A percentile compares a stretch with the other conserved stretches of the same genome.
phyloP scores from a whole-genome alignment of 2,329 filamentous ascomycete species.

The Tricladium varicosporioides region DNA sequence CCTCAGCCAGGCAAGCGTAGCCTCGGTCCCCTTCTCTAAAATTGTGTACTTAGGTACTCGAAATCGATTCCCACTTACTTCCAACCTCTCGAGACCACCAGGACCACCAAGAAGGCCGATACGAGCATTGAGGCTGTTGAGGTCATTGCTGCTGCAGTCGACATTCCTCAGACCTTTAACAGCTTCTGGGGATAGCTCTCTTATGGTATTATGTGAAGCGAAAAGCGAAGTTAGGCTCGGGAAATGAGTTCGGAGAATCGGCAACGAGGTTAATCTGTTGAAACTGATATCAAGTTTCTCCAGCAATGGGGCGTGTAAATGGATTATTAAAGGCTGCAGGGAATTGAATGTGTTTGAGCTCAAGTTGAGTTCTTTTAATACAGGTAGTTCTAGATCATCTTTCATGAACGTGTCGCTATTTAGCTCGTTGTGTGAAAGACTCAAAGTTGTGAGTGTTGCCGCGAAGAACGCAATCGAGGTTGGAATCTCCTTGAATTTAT shows the following conservation, averaged over 20 bases:
- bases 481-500: constrained; percentile 70
- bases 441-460: constrained; percentile 67
- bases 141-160: constrained; percentile 82
- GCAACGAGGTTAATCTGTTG: constrained; percentile 75
- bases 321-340: constrained; percentile 61
- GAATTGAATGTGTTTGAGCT: constrained; percentile 71
- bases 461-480: constrained; percentile 68
- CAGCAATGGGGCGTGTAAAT: constrained; percentile 71
- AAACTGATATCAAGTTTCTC: constrained; percentile 77
- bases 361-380: constrained; percentile 74
- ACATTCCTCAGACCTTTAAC: constrained; percentile 73
- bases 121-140: constrained; percentile 75
- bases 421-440: constrained; percentile 73
- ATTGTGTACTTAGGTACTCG: constrained; percentile 82
- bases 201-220: constrained; percentile 76
- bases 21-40: constrained; percentile 83
- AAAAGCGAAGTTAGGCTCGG: constrained; percentile 69
- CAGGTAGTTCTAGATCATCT: constrained; percentile 66
- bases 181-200: constrained; percentile 68
- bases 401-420: constrained; percentile 63
- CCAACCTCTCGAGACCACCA: constrained; percentile 60
- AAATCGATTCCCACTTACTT: constrained; percentile 84
- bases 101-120: constrained; percentile 72
- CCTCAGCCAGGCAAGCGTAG: constrained; percentile 76
- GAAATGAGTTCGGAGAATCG: constrained; percentile 63